Evolutionary conservation across 192 early-diverging fungal species (phyloP).

Genomic region (Kappamyces sp.): DNA sequence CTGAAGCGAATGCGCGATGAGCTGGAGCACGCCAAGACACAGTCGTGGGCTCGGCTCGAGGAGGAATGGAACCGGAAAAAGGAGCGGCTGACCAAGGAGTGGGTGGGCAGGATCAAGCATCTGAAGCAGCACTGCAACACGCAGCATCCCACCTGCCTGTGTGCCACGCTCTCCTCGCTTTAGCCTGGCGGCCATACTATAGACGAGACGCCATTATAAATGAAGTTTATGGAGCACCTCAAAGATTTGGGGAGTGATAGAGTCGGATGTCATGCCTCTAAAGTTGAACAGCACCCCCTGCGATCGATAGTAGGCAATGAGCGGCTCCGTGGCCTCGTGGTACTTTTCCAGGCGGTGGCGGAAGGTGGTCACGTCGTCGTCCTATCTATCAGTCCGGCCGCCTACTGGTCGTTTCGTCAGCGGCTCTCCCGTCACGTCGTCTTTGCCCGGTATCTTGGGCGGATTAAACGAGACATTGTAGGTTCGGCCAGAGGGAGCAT

Average conservation of each 20-base stretch:
- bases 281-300: constrained; percentile 63
- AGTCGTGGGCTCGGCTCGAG: constrained; percentile 25
- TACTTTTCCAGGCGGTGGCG: constrained; percentile 72
- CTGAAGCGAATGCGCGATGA: constrained; percentile 38
- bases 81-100: constrained; percentile 26
- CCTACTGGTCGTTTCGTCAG: constrained; percentile 84
- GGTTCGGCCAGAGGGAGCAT: constrained; percentile 75
- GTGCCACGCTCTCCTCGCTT: too few relatives aligned
- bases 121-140: too few relatives aligned
- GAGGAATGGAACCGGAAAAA: constrained; percentile 31
- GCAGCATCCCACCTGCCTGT: too few relatives aligned
- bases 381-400: constrained; percentile 37
- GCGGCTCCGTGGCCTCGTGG: constrained; percentile 68
- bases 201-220: too few relatives aligned
- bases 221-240: too few relatives aligned
- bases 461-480: constrained; percentile 95
- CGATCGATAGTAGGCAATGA: constrained; percentile 76
- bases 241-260: constrained; percentile 67
- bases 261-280: constrained; percentile 76
- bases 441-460: constrained; percentile 67
- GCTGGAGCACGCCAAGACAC: constrained; percentile 24
- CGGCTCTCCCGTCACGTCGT: constrained; percentile 93
- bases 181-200: too few relatives aligned
- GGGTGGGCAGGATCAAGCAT: constrained; percentile 8
- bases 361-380: constrained; percentile 33